These are phyloP conservation scores for Gastrodia elata DNA, from an alignment of 106 monocot genomes.

Conservation along the genomic window DNA sequence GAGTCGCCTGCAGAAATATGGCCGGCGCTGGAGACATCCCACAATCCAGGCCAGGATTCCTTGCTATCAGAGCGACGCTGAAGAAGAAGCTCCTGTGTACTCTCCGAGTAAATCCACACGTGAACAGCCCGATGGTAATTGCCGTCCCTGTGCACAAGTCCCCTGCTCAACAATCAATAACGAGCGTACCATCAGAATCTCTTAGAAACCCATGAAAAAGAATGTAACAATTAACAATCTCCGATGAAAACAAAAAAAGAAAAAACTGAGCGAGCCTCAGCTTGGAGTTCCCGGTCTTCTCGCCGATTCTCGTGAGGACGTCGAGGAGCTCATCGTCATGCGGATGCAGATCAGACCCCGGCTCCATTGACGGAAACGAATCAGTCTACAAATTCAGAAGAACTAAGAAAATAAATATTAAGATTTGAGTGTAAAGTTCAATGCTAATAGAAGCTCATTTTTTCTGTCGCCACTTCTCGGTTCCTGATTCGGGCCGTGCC, in stretches of 20 bases:
- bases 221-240: not conserved
- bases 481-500: too few species aligned
- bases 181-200: not conserved
- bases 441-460: too few species aligned
- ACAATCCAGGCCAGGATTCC: constrained; percentile 87
- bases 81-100: constrained; percentile 76
- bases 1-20: constrained; percentile 87
- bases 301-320: constrained; percentile 66
- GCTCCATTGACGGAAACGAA: constrained; percentile 15
- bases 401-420: too few species aligned
- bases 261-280: constrained; percentile 58
- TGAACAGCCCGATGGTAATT: constrained; percentile 94
- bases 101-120: constrained; percentile 92
- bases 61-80: constrained; percentile 91
- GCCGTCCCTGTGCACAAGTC: constrained; percentile 67
- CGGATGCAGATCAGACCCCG: constrained; percentile 11
- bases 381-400: too few species aligned
- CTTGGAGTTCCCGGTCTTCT: constrained; percentile 74
- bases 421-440: too few species aligned
- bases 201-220: not conserved
- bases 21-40: constrained; percentile 97
- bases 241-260: not conserved
- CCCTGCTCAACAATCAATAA: constrained; percentile 23
- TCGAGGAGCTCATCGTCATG: constrained; percentile 66
- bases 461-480: too few species aligned